Conservation (phyloP, 2,329 filamentous ascomycete genomes). For the Ceratocystis destructans region DNA sequence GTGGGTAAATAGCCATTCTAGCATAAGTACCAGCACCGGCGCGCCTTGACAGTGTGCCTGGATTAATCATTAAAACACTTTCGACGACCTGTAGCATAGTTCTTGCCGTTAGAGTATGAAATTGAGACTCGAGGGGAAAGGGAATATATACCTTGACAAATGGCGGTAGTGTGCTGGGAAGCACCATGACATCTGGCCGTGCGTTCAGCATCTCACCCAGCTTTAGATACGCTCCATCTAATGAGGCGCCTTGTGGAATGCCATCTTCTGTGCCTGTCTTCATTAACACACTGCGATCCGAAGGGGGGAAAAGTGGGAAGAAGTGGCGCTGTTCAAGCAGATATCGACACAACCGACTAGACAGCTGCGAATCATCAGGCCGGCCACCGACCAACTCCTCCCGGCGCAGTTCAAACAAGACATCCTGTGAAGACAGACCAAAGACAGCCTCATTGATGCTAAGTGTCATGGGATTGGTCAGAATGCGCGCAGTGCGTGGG, state of each 20-base stretch:
- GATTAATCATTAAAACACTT: slow-evolving; percentile 80
- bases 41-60: slow-evolving; percentile 73
- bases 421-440: slow-evolving; percentile 70
- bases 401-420: slow-evolving; percentile 65
- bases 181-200: slow-evolving; percentile 68
- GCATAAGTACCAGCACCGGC: slow-evolving; percentile 76
- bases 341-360: slow-evolving; percentile 60
- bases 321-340: slow-evolving; percentile 85
- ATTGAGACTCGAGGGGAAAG: too few relatives aligned
- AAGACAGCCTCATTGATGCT: slow-evolving; percentile 77
- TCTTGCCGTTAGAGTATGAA: slow-evolving; percentile 17
- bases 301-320: slow-evolving; percentile 75
- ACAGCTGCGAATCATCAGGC: slow-evolving; percentile 33
- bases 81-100: slow-evolving; percentile 58
- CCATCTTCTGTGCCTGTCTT: slow-evolving; percentile 48
- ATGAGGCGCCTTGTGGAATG: slow-evolving; percentile 55
- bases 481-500: slow-evolving; percentile 59
- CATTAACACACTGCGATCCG: slow-evolving; percentile 52
- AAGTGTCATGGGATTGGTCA: slow-evolving; percentile 83
- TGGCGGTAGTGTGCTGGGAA: slow-evolving; percentile 68
- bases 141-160: slow-evolving; percentile 59
- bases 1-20: slow-evolving; percentile 59
- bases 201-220: slow-evolving; percentile 83
- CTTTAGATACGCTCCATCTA: slow-evolving; percentile 76
- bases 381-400: slow-evolving; percentile 42